These are phyloP conservation scores for Ophiocordyceps robertsii DNA, from an alignment of 2,329 filamentous ascomycete species.

Conservation along the genomic window DNA sequence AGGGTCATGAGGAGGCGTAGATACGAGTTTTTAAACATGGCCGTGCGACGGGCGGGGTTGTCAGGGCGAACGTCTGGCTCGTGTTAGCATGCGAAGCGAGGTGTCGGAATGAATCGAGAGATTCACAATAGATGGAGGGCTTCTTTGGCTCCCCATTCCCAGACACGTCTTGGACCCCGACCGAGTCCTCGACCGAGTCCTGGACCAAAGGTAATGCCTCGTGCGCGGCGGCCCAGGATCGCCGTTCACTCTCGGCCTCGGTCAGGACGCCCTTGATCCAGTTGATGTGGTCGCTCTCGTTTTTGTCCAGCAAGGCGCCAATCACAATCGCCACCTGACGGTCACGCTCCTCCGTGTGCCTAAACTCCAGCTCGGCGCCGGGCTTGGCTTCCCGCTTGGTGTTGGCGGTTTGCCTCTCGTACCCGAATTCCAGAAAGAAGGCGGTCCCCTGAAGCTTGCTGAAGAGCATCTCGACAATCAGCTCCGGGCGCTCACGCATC, in stretches of 20 bases:
- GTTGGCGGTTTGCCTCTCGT: conserved; percentile 66
- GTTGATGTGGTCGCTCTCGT: conserved; percentile 58
- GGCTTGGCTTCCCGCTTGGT: conserved; percentile 48
- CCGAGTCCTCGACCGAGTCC: conserved; percentile 18
- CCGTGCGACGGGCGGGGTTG: conserved; percentile 50
- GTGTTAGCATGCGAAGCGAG: conserved; percentile 14
- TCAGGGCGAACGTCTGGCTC: conserved; percentile 45
- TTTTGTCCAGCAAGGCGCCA: conserved; percentile 65
- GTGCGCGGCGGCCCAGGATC: conserved; percentile 63
- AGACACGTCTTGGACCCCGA: conserved; percentile 16
- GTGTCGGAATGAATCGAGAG: not conserved
- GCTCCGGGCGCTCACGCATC: conserved; percentile 69
- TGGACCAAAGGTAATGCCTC: conserved; percentile 36
- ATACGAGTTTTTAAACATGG: conserved; percentile 82
- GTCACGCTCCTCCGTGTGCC: conserved; percentile 51
- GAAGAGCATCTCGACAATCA: conserved; percentile 87
- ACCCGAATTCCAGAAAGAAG: conserved; percentile 82
- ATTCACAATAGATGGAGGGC: conserved; percentile 21
- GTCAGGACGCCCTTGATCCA: conserved; percentile 68
- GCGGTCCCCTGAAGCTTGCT: conserved; percentile 77
- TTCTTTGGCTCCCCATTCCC: conserved; percentile 13
- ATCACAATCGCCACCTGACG: conserved; percentile 71
- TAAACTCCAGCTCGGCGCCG: conserved; percentile 74
- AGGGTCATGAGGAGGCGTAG: conserved; percentile 74
- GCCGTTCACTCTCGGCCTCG: conserved; percentile 57